Conservation (phyloP, 208 protist species). For the Trypanosoma brucei region DNA sequence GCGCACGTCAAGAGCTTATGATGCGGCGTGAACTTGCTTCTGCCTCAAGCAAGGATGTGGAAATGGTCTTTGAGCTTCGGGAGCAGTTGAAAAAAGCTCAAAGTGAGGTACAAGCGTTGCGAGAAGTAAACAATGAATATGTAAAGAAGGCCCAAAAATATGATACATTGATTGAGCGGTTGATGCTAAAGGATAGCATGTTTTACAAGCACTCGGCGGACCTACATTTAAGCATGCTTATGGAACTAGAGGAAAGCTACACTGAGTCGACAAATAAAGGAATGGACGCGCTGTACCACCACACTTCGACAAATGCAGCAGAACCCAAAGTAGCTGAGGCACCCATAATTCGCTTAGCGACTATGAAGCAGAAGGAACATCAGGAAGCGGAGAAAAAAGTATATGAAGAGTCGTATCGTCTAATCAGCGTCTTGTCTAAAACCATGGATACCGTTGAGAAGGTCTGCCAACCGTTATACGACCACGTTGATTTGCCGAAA, state of each 20-base stretch:
- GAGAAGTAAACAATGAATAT: conserved; percentile 33
- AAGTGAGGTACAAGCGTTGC: conserved; percentile 8
- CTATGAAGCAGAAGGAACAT: conserved; percentile 40
- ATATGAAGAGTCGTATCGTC: conserved; percentile 54
- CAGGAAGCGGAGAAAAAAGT: conserved; percentile 33
- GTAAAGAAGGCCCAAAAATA: conserved; percentile 57
- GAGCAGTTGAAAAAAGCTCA: conserved; percentile 28
- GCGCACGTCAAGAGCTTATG: conserved; percentile 38
- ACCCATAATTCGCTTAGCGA: conserved; percentile 42
- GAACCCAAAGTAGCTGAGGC: conserved; percentile 15
- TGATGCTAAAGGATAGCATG: conserved; percentile 45
- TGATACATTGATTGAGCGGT: conserved; percentile 65
- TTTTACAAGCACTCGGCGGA: conserved; percentile 52
- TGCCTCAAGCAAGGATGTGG: conserved; percentile 18
- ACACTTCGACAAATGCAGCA: not conserved
- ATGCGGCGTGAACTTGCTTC: conserved; percentile 18
- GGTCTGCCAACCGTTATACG: conserved; percentile 62
- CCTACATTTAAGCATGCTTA: conserved; percentile 52
- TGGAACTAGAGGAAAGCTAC: conserved; percentile 70
- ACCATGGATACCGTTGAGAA: conserved; percentile 46
- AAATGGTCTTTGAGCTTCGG: conserved; percentile 20
- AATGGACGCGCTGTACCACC: conserved; percentile 38
- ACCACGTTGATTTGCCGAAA: conserved; percentile 46
- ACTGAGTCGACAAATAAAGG: conserved; percentile 42
- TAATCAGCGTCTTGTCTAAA: conserved; percentile 47